phyloP scores from a whole-genome alignment of 805 yeast genomes.

The Yamadazyma insecticola region DNA sequence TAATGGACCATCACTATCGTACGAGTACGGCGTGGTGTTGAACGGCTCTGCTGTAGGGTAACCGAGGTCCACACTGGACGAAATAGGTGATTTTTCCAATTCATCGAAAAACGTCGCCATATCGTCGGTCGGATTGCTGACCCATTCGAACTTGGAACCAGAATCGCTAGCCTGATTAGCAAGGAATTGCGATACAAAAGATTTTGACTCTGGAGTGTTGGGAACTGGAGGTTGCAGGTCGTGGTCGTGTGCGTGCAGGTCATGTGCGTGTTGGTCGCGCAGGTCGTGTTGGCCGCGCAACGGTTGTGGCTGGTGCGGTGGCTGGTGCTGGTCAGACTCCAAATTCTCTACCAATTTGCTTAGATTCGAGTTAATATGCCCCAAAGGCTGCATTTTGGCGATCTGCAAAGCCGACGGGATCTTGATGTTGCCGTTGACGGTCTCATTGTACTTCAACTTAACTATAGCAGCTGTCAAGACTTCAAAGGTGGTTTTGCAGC shows the following conservation, averaged over 20 bases:
- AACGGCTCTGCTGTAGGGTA: too few species aligned
- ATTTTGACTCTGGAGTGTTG: background rate
- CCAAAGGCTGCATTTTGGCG: conserved; percentile 18
- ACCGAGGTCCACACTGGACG: too few species aligned
- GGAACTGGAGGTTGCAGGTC: background rate
- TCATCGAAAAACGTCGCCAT: conserved; percentile 11
- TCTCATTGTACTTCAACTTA: conserved; percentile 46
- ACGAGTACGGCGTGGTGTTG: conserved; percentile 8
- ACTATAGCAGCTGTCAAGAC: conserved; percentile 68
- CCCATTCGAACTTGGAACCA: background rate
- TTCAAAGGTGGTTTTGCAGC: conserved; percentile 68
- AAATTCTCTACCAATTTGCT: conserved; percentile 32
- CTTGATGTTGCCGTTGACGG: conserved; percentile 21
- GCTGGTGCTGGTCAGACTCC: conserved; percentile 2
- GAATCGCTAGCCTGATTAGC: background rate
- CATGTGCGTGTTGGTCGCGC: background rate
- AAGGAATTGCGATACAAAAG: background rate
- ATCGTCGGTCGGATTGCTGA: too few species aligned
- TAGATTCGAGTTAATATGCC: conserved; percentile 36
- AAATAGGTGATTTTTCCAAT: conserved; percentile 11
- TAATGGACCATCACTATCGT: conserved; percentile 11
- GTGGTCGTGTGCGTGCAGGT: too few species aligned
- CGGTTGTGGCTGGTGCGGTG: background rate
- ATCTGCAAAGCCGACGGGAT: conserved; percentile 15
- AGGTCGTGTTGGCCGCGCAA: background rate